Percentiles rank a stretch among this genome's conserved stretches.
These are phyloP conservation scores for Panellus pusillus DNA, from an alignment of 768 basidiomycete species.

Conservation along the genomic window DNA sequence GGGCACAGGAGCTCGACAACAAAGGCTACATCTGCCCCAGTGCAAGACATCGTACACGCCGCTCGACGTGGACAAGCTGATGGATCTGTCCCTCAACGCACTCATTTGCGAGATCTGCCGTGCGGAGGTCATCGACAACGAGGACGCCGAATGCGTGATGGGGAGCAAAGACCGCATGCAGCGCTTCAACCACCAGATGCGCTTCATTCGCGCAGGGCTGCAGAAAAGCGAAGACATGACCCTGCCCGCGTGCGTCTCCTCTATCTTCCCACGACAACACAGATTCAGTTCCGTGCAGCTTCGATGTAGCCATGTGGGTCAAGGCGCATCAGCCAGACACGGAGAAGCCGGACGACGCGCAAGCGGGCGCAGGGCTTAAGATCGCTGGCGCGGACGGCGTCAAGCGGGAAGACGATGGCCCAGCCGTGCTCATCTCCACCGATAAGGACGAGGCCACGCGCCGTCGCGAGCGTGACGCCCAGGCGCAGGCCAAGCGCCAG, in stretches of 20 bases:
- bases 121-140: conserved; percentile 87
- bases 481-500: conserved; percentile 81
- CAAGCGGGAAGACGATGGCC: conserved; percentile 67
- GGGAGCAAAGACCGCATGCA: conserved; percentile 96
- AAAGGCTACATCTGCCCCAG: conserved; percentile 94
- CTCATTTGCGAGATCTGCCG: conserved; percentile 89
- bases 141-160: conserved; percentile 79
- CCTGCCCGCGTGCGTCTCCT: conserved; percentile 67
- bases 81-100: conserved; percentile 64
- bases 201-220: conserved; percentile 82
- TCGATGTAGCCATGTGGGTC: conserved; percentile 84
- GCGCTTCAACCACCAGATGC: conserved; percentile 89
- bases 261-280: not conserved
- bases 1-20: conserved; percentile 85
- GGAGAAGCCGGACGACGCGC: conserved; percentile 56
- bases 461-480: conserved; percentile 70
- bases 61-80: conserved; percentile 81
- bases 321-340: conserved; percentile 67
- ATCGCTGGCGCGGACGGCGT: conserved; percentile 69
- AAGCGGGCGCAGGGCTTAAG: conserved; percentile 59
- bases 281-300: conserved; percentile 39
- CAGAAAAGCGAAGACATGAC: conserved; percentile 88
- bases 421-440: conserved; percentile 84
- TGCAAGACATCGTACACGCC: conserved; percentile 84
- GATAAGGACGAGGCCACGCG: conserved; percentile 85